phyloP scores from a whole-genome alignment of 2,329 filamentous ascomycete genomes.

The Talaromyces verruculosus region DNA sequence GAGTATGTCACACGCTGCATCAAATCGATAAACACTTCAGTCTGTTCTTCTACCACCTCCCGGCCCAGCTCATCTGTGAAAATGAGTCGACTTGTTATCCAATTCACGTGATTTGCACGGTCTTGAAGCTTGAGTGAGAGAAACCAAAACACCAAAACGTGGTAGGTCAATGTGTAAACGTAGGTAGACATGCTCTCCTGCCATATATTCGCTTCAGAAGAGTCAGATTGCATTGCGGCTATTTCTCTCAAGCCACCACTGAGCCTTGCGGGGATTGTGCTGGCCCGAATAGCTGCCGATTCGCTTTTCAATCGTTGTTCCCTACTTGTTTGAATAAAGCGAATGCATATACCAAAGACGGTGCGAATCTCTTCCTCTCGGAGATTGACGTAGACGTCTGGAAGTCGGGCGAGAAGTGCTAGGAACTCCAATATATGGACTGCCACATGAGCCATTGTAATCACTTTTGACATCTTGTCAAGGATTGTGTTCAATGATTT shows the following conservation, averaged over 20 bases:
- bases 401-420: conserved; percentile 80
- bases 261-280: conserved; percentile 41
- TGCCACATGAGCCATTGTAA: conserved; percentile 87
- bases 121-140: conserved; percentile 82
- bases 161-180: conserved; percentile 88
- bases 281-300: conserved; percentile 33
- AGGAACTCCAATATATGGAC: conserved; percentile 96
- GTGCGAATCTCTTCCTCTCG: conserved; percentile 88
- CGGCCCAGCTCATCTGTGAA: conserved; percentile 75
- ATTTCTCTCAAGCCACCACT: conserved; percentile 48
- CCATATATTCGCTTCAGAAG: conserved; percentile 38
- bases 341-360: conserved; percentile 92
- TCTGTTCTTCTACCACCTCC: conserved; percentile 83
- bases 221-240: conserved; percentile 31
- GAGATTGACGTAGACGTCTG: conserved; percentile 82
- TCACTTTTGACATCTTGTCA: conserved; percentile 91
- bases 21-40: conserved; percentile 89
- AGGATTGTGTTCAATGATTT: conserved; percentile 83
- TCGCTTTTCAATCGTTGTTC: conserved; percentile 52
- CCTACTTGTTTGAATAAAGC: conserved; percentile 85
- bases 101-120: conserved; percentile 77
- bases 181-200: conserved; percentile 86
- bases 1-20: conserved; percentile 87
- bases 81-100: conserved; percentile 81
- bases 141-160: conserved; percentile 97